Evolutionary conservation across 2,329 filamentous ascomycete genomes (phyloP), one percentile per base, ranked within the genome.

Genomic region (Sclerotinia glacialis): DNA sequence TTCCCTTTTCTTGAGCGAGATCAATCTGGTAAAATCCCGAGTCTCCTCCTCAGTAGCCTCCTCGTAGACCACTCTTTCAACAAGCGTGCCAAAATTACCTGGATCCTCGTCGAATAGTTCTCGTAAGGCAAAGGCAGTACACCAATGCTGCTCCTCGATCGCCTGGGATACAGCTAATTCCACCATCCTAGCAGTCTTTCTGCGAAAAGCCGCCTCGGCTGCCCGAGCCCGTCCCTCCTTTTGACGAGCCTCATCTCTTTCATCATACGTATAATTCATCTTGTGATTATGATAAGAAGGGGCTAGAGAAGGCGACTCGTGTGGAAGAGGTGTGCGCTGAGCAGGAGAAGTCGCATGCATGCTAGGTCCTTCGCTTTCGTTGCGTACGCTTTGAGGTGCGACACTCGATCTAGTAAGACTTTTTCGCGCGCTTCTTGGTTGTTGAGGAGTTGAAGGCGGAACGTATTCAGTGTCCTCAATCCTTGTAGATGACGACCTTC

Each of bases 111-210:
- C 85, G 75, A 86, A 88, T 68, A 88, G 79, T 18, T 80, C 82
- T 64, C 85, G 81, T 67, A 89, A 78, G 52, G 86, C 85, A 79
- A 82, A 88, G 2, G 86, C 86, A 11, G 86, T 88, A 64, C 85
- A 84, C 74, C 85, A 88, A 67, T 84, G 83, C 69, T 80, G 80
- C 72, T 84, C 81, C 67, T 80, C 78, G 59, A 89, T 76, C 6
- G 86, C 86, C 72, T 86, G 81, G 12, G 86, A 81, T 40, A 88
- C 83, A n/a, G 85, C 85, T 42, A 77, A 73, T 74, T 86, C 83
- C 49, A 89, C 79, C 37, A 86, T 82, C 72, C 78, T 82, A 71
- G 83, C 83, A 11, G 50, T 64, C 34, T 80, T 79, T n/a, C 66
- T 64, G 14, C 71, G 70, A 28, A 72, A 42, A 58, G 73, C 71